These are phyloP conservation scores for Aschersonia sp. DNA, from an alignment of 2,329 filamentous ascomycete genomes.

Conservation along the genomic window DNA sequence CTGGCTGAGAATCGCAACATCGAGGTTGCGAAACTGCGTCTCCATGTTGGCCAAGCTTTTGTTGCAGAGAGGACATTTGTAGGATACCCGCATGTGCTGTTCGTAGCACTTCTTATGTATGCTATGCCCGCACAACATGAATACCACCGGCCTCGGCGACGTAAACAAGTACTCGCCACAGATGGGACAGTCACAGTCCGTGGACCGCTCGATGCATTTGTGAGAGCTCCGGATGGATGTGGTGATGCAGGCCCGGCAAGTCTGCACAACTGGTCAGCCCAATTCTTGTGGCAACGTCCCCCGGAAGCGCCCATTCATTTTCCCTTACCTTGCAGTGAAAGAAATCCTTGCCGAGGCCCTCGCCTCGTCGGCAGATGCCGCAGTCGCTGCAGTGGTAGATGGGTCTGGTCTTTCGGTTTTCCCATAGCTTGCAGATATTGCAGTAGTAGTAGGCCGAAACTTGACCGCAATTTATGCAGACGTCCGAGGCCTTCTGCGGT, in stretches of 20 bases:
- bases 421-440: constrained; percentile 90
- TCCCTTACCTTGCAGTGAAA: constrained; percentile 82
- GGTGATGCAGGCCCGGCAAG: constrained; percentile 85
- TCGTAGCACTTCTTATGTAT: constrained; percentile 86
- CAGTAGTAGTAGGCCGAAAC: constrained; percentile 84
- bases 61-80: constrained; percentile 93
- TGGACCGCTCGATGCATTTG: constrained; percentile 86
- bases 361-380: constrained; percentile 82
- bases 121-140: constrained; percentile 91
- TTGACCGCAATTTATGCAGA: constrained; percentile 62
- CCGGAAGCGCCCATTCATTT: not conserved
- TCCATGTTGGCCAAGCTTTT: constrained; percentile 98
- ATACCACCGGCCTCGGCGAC: constrained; percentile 74
- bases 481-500: constrained; percentile 66
- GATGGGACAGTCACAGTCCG: constrained; percentile 91
- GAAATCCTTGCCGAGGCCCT: constrained; percentile 90
- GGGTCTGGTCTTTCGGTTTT: constrained; percentile 76
- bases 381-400: constrained; percentile 97
- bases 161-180: constrained; percentile 96
- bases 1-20: constrained; percentile 73
- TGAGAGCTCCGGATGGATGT: constrained; percentile 75
- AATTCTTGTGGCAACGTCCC: not conserved
- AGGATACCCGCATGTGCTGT: constrained; percentile 76
- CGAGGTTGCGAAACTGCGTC: constrained; percentile 78
- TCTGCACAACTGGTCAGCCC: constrained; percentile 28